Conservation (phyloP, 257 asterid species). For the Jaltomata sinuosa region DNA sequence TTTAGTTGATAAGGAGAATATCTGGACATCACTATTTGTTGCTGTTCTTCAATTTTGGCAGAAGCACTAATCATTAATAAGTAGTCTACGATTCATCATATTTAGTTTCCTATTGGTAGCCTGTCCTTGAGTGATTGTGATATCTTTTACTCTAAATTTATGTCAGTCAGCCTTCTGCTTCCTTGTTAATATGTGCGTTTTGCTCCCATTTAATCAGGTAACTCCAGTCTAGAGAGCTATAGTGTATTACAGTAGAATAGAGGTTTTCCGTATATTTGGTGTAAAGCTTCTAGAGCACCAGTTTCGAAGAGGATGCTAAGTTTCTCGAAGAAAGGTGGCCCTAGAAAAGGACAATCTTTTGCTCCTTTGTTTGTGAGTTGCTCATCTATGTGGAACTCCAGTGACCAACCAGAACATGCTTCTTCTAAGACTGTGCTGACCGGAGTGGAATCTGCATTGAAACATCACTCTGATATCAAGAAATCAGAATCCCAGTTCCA, state of each 20-base stretch:
- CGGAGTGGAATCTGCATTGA: conserved; percentile 11
- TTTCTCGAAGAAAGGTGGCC: conserved; percentile 20
- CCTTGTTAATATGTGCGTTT: not conserved
- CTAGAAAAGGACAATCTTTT: conserved; percentile 16
- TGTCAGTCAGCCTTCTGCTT: not conserved
- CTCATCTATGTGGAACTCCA: conserved; percentile 34
- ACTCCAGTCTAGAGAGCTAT: not conserved
- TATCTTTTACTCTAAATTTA: not conserved
- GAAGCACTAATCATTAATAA: not conserved
- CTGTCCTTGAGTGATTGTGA: not conserved
- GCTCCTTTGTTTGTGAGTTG: conserved; percentile 20
- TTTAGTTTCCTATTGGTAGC: not conserved
- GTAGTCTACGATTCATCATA: not conserved
- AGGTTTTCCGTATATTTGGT: not conserved
- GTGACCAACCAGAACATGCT: conserved; percentile 20
- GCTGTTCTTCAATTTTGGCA: not conserved
- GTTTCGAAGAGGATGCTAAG: conserved; percentile 32
- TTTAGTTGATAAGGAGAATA: not conserved
- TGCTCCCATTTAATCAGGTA: not conserved
- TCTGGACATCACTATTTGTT: not conserved
- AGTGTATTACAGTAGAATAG: not conserved
- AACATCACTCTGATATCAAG: conserved; percentile 15
- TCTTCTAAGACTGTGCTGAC: conserved; percentile 18
- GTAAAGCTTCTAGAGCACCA: not conserved
- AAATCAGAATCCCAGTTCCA: conserved; percentile 29